Conservation (phyloP, 2,329 filamentous ascomycete species). For the Phyllachora maydis region DNA sequence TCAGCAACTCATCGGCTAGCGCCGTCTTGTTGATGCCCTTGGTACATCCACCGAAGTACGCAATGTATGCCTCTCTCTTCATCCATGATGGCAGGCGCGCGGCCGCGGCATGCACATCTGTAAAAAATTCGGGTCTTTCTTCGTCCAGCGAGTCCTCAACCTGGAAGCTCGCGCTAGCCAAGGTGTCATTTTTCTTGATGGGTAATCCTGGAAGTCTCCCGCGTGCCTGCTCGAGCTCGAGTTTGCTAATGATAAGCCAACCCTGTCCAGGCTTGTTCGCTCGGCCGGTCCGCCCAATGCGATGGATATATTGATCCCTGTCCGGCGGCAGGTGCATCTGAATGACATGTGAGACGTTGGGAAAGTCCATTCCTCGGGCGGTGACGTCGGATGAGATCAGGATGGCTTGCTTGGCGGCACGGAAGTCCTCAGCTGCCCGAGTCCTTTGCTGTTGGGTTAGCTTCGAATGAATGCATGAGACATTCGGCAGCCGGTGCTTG, state of each 20-base stretch:
- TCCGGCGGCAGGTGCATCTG: conserved; percentile 45
- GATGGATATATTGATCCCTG: conserved; percentile 56
- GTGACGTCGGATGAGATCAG: conserved; percentile 65
- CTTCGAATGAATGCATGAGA: conserved; percentile 56
- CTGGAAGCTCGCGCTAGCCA: conserved; percentile 31
- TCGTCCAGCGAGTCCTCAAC: conserved; percentile 23
- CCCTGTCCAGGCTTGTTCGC: conserved; percentile 54
- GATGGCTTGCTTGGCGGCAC: conserved; percentile 36
- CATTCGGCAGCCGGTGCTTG: conserved; percentile 14
- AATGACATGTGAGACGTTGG: conserved; percentile 59
- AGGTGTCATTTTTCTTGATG: conserved; percentile 28
- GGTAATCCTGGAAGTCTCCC: conserved; percentile 35
- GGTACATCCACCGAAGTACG: no score
- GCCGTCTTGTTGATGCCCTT: no score
- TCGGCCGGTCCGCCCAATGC: conserved; percentile 56
- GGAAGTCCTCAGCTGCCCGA: conserved; percentile 50
- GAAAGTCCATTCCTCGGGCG: conserved; percentile 69
- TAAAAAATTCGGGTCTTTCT: no score
- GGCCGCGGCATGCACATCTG: no score
- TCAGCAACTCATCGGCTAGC: no score
- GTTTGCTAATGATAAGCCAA: conserved; percentile 40
- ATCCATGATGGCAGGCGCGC: no score
- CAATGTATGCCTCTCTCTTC: no score
- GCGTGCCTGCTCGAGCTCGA: conserved; percentile 27
- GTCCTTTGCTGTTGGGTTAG: conserved; percentile 54